Conservation (phyloP, 352 stramenopile species). For the Thalassiosira livingstoniorum region DNA sequence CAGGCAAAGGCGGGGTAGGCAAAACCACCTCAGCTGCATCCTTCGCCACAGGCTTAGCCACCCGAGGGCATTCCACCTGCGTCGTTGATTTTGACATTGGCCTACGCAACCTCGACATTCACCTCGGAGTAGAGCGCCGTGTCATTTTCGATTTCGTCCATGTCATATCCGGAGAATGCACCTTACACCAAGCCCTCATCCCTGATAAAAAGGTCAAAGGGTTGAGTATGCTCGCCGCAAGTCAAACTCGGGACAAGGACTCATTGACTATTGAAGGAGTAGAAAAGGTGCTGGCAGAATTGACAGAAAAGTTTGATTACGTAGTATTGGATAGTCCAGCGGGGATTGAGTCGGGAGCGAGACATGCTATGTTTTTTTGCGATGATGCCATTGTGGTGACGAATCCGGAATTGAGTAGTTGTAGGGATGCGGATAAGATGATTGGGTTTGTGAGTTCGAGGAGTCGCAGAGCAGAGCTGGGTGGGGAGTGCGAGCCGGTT, state of each 20-base stretch:
- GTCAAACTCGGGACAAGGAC: conserved; percentile 92
- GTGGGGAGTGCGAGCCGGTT: conserved; percentile 82
- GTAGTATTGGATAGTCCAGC: conserved; percentile 91
- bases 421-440: conserved; percentile 95
- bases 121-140: conserved; percentile 91
- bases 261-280: conserved; percentile 90
- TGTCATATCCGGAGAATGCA: conserved; percentile 91
- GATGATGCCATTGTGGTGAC: conserved; percentile 93
- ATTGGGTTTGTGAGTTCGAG: conserved; percentile 93
- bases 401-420: conserved; percentile 93
- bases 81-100: conserved; percentile 95
- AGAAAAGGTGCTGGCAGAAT: conserved; percentile 87
- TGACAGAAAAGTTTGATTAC: conserved; percentile 88
- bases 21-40: conserved; percentile 91
- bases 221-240: conserved; percentile 89
- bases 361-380: conserved; percentile 93
- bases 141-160: conserved; percentile 96
- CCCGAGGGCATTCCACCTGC: conserved; percentile 89
- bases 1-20: conserved; percentile 92
- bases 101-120: conserved; percentile 91
- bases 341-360: conserved; percentile 90
- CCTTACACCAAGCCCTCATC: conserved; percentile 90
- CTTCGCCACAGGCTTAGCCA: conserved; percentile 55
- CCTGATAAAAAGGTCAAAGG: conserved; percentile 89
- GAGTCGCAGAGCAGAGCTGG: conserved; percentile 88